Base-by-base conservation (phyloP, 2,329 filamentous ascomycete species). In the Hypoxylon rubiginosum region DNA sequence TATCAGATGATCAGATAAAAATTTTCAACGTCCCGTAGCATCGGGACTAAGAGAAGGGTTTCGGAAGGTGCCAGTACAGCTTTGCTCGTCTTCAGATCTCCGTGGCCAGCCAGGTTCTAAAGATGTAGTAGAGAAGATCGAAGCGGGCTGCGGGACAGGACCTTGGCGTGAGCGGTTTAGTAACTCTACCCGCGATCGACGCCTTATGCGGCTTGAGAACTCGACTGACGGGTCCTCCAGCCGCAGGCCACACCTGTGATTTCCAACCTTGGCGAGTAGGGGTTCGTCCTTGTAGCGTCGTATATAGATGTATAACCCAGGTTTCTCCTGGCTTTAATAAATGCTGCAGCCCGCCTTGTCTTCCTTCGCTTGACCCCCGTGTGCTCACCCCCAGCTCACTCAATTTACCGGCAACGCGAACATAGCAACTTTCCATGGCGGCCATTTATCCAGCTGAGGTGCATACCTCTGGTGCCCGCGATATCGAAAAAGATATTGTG, bases 1-100 rank as follows among this genome's bases (percentile, higher is more conserved):
- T 67, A 71, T 71, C 71, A 66, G 71, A 72, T 71, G 13, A 72
- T 72, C 70, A 67, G 69, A 72, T 70, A 70, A 67, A 69, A 68
- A 62, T 71, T 69, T 59, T 59, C 36, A 34, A 13, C 21, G 17
- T 58, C 46, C 49, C 48, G 48, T 52, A 34, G 52, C 19, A 28
- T 43, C 24, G 15, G 46, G 17, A 55, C 21, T 10, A 15, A 4
- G n/a, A 21, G 49, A 17, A 32, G 41, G 49, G 13, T 58, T 57
- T 62, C 45, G 52, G 65, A 68, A 66, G 67, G 58, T 48, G 21
- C 2, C 21, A 24, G 21, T 24, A 2, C 4, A 24, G 21, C 21
- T 24, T 24, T 24, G 21, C 21, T 4, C 4, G 21, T 24, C 21
- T 24, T 24, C 21, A 2, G 21, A 4, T 4, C 21, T 24, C 21